A percentile compares a stretch with the other conserved stretches of the same genome.
phyloP scores from a whole-genome alignment of 129 eudicot species.

The Lactuca sativa region DNA sequence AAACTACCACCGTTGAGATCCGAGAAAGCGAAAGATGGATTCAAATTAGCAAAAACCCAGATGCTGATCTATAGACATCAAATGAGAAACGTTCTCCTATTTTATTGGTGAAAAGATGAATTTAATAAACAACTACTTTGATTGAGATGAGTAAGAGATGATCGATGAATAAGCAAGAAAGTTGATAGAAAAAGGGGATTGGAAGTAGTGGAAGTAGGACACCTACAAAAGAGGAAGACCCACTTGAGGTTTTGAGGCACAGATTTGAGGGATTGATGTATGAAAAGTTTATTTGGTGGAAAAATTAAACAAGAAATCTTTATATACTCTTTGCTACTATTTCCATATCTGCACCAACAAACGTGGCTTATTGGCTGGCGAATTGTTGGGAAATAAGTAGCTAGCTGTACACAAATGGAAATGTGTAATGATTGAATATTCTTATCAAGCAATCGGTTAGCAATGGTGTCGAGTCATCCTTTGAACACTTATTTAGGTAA shows the following conservation, averaged over 20 bases:
- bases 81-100: constrained; percentile 5
- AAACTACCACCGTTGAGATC: constrained; percentile 29
- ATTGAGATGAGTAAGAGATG: not conserved
- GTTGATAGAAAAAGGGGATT: not conserved
- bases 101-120: constrained; percentile 17
- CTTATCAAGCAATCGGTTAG: not conserved
- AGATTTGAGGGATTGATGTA: not conserved
- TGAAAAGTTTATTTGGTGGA: not conserved
- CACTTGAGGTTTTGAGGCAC: constrained; percentile 17
- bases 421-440: not conserved
- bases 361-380: constrained; percentile 27
- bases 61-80: not conserved
- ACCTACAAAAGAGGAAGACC: constrained; percentile 26
- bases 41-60: constrained; percentile 9
- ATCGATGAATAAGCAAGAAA: constrained; percentile 2
- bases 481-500: too few relatives aligned
- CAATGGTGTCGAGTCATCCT: not conserved
- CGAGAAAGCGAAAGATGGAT: constrained; percentile 17
- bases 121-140: not conserved
- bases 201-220: constrained; percentile 29
- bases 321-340: not conserved
- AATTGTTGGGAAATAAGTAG: constrained; percentile 8
- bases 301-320: constrained; percentile 9
- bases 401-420: constrained; percentile 23
- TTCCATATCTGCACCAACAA: constrained; percentile 18